A percentile compares a stretch with the other conserved stretches of the same genome.
These are phyloP conservation scores for Pythium sukuiense DNA, from an alignment of 352 stramenopile species.

Conservation along the genomic window DNA sequence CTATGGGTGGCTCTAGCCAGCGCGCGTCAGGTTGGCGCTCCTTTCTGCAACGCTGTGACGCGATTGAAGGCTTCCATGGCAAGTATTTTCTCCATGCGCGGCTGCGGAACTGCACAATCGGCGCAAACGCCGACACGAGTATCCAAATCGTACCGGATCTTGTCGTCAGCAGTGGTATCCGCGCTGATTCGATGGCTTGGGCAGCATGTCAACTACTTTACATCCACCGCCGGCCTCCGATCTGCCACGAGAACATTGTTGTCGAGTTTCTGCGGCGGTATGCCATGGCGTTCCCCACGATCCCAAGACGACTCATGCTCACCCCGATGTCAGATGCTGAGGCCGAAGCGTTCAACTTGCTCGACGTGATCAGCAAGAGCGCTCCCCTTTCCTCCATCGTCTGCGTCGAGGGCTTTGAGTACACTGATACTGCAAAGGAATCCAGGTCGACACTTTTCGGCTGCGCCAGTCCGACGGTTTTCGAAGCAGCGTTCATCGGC, in stretches of 20 bases:
- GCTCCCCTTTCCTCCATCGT: constrained; percentile 37
- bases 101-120: constrained; percentile 46
- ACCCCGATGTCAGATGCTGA: constrained; percentile 39
- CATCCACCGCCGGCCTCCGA: constrained; percentile 41
- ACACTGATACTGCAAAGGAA: constrained; percentile 27
- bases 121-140: constrained; percentile 20
- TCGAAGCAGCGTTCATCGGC: constrained; percentile 22
- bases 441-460: constrained; percentile 39
- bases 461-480: constrained; percentile 18
- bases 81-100: constrained; percentile 34
- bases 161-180: constrained; percentile 42
- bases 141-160: constrained; percentile 31
- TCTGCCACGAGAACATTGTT: constrained; percentile 54
- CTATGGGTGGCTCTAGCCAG: constrained; percentile 19
- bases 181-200: constrained; percentile 57
- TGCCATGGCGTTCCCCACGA: constrained; percentile 12
- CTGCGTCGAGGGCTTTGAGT: constrained; percentile 53
- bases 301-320: constrained; percentile 16
- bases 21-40: constrained; percentile 44
- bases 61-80: constrained; percentile 28
- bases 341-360: constrained; percentile 37
- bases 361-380: constrained; percentile 62
- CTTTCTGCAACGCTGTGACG: constrained; percentile 47
- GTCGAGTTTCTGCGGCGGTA: constrained; percentile 47
- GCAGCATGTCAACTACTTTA: constrained; percentile 47